A percentile compares a stretch with the other conserved stretches of the same genome.
phyloP scores from a whole-genome alignment of 257 asterid genomes.

The Rhazya stricta region DNA sequence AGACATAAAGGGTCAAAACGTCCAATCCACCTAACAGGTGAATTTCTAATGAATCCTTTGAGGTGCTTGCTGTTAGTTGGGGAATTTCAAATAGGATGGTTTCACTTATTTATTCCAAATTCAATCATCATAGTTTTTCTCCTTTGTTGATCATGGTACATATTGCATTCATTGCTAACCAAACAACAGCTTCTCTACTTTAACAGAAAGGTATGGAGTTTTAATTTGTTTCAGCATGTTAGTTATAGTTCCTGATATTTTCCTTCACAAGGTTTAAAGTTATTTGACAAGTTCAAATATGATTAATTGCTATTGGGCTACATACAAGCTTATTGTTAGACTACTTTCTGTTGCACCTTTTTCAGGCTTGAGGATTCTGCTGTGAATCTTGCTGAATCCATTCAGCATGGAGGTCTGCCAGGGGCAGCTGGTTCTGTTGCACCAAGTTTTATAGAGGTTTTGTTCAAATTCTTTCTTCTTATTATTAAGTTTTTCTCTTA shows the following conservation, averaged over 20 bases:
- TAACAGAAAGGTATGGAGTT: background rate
- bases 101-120: background rate
- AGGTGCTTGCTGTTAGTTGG: background rate
- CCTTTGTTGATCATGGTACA: background rate
- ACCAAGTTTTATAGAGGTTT: constrained; percentile 86
- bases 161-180: background rate
- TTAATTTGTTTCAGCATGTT: background rate
- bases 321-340: background rate
- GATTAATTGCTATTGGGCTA: background rate
- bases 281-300: background rate
- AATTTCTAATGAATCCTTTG: background rate
- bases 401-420: constrained; percentile 63
- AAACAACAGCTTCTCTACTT: background rate
- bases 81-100: background rate
- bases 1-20: background rate
- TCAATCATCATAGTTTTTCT: background rate
- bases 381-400: constrained; percentile 57
- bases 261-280: background rate
- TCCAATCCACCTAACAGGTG: background rate
- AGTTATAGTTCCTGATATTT: background rate
- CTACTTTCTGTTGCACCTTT: constrained; percentile 14
- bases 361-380: constrained; percentile 84
- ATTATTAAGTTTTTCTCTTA: constrained; percentile 9
- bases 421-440: constrained; percentile 57
- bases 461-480: constrained; percentile 13